Conservation (phyloP, 495 filamentous ascomycete species). For the Penicillium mononematosum region DNA sequence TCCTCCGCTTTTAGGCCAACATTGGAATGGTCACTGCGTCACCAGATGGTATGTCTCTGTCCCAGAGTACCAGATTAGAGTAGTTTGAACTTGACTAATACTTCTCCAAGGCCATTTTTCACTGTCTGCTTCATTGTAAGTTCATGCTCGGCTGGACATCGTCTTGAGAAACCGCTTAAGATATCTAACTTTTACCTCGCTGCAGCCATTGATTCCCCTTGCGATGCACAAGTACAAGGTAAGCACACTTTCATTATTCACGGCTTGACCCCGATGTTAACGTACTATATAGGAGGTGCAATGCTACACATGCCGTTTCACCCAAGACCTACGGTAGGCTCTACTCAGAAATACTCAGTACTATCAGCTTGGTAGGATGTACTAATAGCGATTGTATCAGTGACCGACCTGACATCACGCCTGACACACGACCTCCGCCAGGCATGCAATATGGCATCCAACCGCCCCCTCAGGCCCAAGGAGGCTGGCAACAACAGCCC, state of each 20-base stretch:
- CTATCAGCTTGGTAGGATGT: slow-evolving; percentile 2
- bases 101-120: slow-evolving; percentile 47
- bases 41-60: slow-evolving; percentile 47
- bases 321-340: slow-evolving; percentile 50
- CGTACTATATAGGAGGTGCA: slow-evolving; percentile 42
- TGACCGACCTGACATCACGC: slow-evolving; percentile 48
- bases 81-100: slow-evolving; percentile 17
- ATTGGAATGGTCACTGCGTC: slow-evolving; percentile 52
- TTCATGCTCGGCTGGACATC: background rate
- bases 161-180: background rate
- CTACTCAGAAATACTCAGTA: background rate
- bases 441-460: slow-evolving; percentile 30
- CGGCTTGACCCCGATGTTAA: slow-evolving; percentile 16
- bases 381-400: slow-evolving; percentile 20
- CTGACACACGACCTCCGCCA: slow-evolving; percentile 40
- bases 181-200: slow-evolving; percentile 12
- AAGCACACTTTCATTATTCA: background rate
- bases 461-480: slow-evolving; percentile 30
- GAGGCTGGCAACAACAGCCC: slow-evolving; percentile 22
- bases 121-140: slow-evolving; percentile 57
- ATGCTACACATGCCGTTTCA: slow-evolving; percentile 54
- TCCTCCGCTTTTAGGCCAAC: slow-evolving; percentile 36
- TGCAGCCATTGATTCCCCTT: slow-evolving; percentile 50
- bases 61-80: background rate
- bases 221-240: slow-evolving; percentile 53